Conservation (phyloP, 345 rosid species). For the Salix udensis region DNA sequence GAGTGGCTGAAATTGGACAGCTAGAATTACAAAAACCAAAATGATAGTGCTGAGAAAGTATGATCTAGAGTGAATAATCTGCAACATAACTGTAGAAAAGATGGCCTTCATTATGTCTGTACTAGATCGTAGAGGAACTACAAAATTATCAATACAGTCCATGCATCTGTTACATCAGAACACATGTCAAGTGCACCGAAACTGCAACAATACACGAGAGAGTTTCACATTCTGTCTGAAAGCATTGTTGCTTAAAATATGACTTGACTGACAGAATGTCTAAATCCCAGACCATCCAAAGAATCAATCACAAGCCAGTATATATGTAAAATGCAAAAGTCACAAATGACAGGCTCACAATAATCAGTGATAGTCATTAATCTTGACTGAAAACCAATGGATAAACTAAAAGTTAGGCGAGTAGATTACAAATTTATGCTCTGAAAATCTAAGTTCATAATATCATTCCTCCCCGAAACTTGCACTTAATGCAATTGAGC, state of each 20-base stretch:
- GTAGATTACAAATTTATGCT: neutral
- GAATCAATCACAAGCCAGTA: neutral
- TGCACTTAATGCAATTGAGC: neutral
- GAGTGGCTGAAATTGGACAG: neutral
- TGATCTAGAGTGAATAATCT: neutral
- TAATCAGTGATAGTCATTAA: neutral
- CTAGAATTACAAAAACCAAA: neutral
- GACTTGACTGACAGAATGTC: neutral
- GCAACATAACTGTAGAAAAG: neutral
- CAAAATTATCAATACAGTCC: neutral
- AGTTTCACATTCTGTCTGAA: neutral
- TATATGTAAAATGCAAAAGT: neutral
- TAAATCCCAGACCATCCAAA: neutral
- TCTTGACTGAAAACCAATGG: neutral
- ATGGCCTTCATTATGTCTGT: neutral
- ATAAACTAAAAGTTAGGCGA: neutral
- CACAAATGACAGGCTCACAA: neutral
- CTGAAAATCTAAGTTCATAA: neutral
- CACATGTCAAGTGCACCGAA: neutral
- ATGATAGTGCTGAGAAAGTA: neutral
- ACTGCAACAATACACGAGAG: neutral
- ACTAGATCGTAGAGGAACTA: neutral
- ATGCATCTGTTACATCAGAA: neutral
- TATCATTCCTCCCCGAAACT: neutral
- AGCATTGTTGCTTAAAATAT: neutral